These are phyloP conservation scores for Sabuloglossum arenarium DNA, from an alignment of 495 filamentous ascomycete species.

Conservation along the genomic window DNA sequence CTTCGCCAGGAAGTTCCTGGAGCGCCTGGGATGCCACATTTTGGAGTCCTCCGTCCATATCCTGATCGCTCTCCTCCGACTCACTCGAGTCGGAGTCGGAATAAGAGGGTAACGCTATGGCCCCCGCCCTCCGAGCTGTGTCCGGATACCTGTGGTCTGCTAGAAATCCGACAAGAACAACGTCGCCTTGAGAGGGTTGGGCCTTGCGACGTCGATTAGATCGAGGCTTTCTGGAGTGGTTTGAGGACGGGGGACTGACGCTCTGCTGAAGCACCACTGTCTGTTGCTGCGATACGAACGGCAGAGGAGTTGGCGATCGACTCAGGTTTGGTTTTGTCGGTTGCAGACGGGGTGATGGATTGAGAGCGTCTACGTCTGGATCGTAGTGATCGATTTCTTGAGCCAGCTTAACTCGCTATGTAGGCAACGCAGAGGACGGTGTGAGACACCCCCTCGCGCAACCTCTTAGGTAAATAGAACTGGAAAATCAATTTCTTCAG, in stretches of 20 bases:
- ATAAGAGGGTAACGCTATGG: background rate
- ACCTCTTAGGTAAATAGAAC: background rate
- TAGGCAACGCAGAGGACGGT: conserved; percentile 2
- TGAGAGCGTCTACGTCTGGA: conserved; percentile 6
- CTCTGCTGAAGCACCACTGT: background rate
- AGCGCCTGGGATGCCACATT: background rate
- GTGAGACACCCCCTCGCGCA: background rate
- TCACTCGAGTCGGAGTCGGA: background rate
- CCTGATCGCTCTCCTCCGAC: background rate
- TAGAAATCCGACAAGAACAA: conserved; percentile 4
- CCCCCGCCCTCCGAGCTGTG: conserved; percentile 2
- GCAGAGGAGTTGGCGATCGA: background rate
- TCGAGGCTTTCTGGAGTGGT: background rate
- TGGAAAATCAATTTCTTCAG: background rate
- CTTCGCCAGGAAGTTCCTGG: background rate
- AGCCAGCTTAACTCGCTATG: conserved; percentile 1
- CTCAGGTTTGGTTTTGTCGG: background rate
- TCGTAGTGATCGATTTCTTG: conserved; percentile 3
- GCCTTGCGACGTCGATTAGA: conserved; percentile 1
- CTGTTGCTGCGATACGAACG: background rate
- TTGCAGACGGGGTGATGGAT: conserved; percentile 3
- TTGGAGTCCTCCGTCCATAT: background rate
- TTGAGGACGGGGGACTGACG: conserved; percentile 4
- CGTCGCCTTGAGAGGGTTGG: conserved; percentile 5
- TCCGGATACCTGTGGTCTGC: conserved; percentile 3